Conservation (phyloP, 805 yeast species). For the Scheffersomyces lignosus region DNA sequence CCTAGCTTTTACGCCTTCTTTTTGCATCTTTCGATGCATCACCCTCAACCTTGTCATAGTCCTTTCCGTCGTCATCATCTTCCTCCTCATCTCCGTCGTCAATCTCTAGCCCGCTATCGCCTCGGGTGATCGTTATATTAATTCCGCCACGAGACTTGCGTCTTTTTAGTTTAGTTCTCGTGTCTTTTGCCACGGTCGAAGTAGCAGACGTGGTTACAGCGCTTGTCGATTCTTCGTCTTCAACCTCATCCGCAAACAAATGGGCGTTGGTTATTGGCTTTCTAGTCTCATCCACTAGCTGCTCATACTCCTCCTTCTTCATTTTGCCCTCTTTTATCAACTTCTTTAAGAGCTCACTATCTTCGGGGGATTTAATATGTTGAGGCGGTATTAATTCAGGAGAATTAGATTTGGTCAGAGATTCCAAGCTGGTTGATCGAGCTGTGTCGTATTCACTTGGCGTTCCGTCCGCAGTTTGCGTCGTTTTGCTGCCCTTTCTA, state of each 20-base stretch:
- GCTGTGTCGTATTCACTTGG: conserved; percentile 2
- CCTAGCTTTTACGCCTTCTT: conserved; percentile 5
- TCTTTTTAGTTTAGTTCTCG: conserved; percentile 16
- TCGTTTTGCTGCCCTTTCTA: background rate
- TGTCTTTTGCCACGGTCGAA: conserved; percentile 5
- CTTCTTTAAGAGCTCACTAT: conserved; percentile 37
- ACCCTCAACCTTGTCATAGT: conserved; percentile 4
- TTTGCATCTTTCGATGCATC: conserved; percentile 4
- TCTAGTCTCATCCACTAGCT: conserved; percentile 32
- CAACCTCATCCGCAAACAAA: conserved; percentile 41
- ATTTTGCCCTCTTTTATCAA: conserved; percentile 34
- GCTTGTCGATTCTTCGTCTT: conserved; percentile 12
- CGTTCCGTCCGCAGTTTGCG: conserved; percentile 1
- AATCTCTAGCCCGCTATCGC: background rate
- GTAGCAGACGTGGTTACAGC: conserved; percentile 2
- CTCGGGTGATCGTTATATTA: conserved; percentile 10
- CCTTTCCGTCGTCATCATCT: background rate
- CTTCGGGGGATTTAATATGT: conserved; percentile 1
- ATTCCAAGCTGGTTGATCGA: background rate
- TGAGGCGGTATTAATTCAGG: background rate
- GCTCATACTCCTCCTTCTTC: conserved; percentile 29
- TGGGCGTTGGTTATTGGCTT: conserved; percentile 33
- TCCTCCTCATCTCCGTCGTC: background rate
- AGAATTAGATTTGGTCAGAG: background rate
- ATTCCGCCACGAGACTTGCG: conserved; percentile 31